phyloP scores from a whole-genome alignment of 208 protist species.

The Wallacemonas sp. region DNA sequence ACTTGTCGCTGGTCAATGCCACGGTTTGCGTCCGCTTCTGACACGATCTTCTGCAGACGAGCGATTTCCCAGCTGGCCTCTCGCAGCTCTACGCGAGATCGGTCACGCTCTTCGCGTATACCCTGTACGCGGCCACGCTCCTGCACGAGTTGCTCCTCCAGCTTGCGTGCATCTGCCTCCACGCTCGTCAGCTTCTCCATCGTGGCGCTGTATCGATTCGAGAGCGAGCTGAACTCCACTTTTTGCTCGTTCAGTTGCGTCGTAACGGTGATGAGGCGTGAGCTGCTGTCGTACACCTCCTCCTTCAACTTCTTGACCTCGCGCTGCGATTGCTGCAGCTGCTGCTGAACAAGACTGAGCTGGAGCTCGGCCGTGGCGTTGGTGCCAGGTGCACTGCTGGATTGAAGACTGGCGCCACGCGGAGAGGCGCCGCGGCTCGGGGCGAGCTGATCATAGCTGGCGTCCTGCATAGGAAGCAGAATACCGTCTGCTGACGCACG shows the following conservation, averaged over 20 bases:
- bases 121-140: slow-evolving; percentile 35
- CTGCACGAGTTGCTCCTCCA: slow-evolving; percentile 68
- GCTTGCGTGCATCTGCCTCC: slow-evolving; percentile 39
- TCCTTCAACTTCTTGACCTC: slow-evolving; percentile 50
- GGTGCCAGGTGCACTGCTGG: slow-evolving; percentile 5
- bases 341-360: slow-evolving; percentile 56
- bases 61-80: slow-evolving; percentile 41
- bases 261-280: slow-evolving; percentile 32
- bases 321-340: slow-evolving; percentile 48
- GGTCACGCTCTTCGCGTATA: slow-evolving; percentile 49
- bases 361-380: slow-evolving; percentile 57
- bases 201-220: slow-evolving; percentile 51
- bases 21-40: slow-evolving; percentile 39
- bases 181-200: slow-evolving; percentile 63
- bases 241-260: slow-evolving; percentile 63
- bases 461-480: slow-evolving; percentile 6
- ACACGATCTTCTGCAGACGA: slow-evolving; percentile 38
- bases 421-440: not conserved
- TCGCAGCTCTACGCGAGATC: slow-evolving; percentile 27
- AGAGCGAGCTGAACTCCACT: slow-evolving; percentile 57
- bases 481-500: not conserved
- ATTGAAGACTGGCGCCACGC: slow-evolving; percentile 7
- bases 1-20: slow-evolving; percentile 62
- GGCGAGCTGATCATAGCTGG: not conserved
- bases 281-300: slow-evolving; percentile 46